Conservation (phyloP, 495 filamentous ascomycete species). For the Xylaria cubensis region DNA sequence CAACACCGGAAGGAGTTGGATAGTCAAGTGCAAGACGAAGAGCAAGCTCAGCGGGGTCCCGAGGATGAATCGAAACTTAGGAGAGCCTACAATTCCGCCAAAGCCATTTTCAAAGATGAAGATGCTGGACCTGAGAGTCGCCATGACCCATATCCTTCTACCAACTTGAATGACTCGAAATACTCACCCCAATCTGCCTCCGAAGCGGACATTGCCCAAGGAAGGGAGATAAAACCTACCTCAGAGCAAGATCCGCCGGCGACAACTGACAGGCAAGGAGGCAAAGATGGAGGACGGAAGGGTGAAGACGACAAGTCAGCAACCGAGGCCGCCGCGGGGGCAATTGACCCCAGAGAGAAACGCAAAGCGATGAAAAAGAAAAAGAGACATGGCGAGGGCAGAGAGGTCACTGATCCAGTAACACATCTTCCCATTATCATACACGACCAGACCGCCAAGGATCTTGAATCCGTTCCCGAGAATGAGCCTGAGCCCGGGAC, state of each 20-base stretch:
- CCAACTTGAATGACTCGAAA: slow-evolving; percentile 43
- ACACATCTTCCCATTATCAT: slow-evolving; percentile 70
- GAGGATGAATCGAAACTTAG: slow-evolving; percentile 47
- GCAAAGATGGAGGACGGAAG: slow-evolving; percentile 29
- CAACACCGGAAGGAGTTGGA: slow-evolving; percentile 60
- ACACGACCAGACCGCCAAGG: slow-evolving; percentile 67
- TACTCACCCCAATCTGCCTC: slow-evolving; percentile 50
- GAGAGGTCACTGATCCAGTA: slow-evolving; percentile 75
- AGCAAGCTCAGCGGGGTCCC: slow-evolving; percentile 48
- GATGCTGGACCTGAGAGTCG: slow-evolving; percentile 33
- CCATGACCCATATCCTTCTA: slow-evolving; percentile 51
- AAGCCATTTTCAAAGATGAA: slow-evolving; percentile 50
- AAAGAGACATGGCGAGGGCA: slow-evolving; percentile 60
- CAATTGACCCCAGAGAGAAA: slow-evolving; percentile 61
- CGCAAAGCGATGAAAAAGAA: slow-evolving; percentile 65
- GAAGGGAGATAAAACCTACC: slow-evolving; percentile 3
- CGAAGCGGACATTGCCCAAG: slow-evolving; percentile 64
- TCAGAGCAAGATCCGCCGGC: slow-evolving; percentile 10
- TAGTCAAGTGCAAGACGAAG: slow-evolving; percentile 45
- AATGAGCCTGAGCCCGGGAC: slow-evolving; percentile 57
- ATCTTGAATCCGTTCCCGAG: slow-evolving; percentile 60
- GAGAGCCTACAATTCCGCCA: slow-evolving; percentile 48
- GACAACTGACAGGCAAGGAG: slow-evolving; percentile 27
- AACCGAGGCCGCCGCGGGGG: slow-evolving; percentile 55
- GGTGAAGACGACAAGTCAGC: slow-evolving; percentile 51